Percentiles rank a stretch among this genome's conserved stretches.
Evolutionary conservation across 108 stramenopile species (phyloP).

Genomic region (Skeletonema costatum): DNA sequence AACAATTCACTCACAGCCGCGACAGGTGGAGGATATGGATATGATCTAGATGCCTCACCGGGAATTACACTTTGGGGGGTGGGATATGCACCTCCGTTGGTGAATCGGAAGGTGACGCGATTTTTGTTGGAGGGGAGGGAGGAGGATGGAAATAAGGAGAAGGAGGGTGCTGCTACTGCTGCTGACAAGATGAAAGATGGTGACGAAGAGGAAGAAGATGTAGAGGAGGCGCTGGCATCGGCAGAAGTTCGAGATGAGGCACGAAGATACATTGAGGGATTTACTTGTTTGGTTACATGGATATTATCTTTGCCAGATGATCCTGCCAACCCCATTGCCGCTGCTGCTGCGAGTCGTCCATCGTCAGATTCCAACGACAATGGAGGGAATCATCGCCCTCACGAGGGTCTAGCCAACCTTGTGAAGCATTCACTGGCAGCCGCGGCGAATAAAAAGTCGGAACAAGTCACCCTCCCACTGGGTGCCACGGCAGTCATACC

Average conservation of each 20-base stretch:
- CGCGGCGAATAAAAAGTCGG: background rate
- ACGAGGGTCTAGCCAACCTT: conserved; percentile 31
- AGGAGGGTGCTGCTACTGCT: conserved; percentile 2
- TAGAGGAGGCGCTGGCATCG: conserved; percentile 8
- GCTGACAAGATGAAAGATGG: background rate
- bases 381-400: conserved; percentile 1
- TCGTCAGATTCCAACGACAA: background rate
- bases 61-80: conserved; percentile 79
- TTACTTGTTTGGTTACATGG: conserved; percentile 80
- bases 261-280: conserved; percentile 70
- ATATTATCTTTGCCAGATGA: conserved; percentile 86
- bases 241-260: conserved; percentile 62
- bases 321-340: conserved; percentile 53
- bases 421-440: conserved; percentile 34
- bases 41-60: conserved; percentile 81
- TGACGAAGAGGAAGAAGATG: background rate
- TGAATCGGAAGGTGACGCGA: background rate
- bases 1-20: conserved; percentile 39
- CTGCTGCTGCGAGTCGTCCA: background rate
- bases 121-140: conserved; percentile 5
- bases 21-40: conserved; percentile 81
- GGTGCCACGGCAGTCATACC: conserved; percentile 24
- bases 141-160: conserved; percentile 28
- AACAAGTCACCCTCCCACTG: conserved; percentile 13
- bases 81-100: conserved; percentile 38